These are phyloP conservation scores for Maudiozyma serrabonitensis DNA, from an alignment of 805 yeast species.

Conservation along the genomic window DNA sequence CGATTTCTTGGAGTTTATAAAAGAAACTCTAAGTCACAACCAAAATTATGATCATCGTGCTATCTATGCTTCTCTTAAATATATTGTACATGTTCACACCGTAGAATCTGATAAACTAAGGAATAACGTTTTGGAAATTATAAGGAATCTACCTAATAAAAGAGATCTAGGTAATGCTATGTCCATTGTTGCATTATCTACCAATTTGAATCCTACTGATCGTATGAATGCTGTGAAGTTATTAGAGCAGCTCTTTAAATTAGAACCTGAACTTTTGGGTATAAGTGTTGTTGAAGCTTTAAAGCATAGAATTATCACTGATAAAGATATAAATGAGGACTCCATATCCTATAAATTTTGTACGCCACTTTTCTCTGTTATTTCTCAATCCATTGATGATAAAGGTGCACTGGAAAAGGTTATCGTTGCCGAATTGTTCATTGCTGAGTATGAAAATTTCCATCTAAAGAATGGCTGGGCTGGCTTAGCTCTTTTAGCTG, in stretches of 20 bases:
- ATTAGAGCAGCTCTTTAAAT: constrained; percentile 27
- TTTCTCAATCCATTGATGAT: constrained; percentile 28
- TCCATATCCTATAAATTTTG: constrained; percentile 23
- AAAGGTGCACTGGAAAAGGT: constrained; percentile 23
- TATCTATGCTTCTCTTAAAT: constrained; percentile 18
- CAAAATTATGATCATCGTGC: constrained; percentile 35
- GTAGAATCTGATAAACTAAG: constrained; percentile 3
- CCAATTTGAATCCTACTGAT: constrained; percentile 26
- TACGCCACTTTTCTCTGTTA: constrained; percentile 31
- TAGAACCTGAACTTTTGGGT: constrained; percentile 35
- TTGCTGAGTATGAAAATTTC: constrained; percentile 36
- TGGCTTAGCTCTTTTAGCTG: constrained; percentile 51
- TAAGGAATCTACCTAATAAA: constrained; percentile 9
- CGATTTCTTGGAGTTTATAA: constrained; percentile 21
- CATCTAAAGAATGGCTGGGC: constrained; percentile 60
- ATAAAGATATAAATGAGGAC: constrained; percentile 13
- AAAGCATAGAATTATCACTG: constrained; percentile 20
- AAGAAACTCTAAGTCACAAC: constrained; percentile 28
- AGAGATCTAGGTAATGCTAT: constrained; percentile 37
- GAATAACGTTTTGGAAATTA: constrained; percentile 5
- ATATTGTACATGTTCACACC: constrained; percentile 12
- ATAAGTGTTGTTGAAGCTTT: constrained; percentile 37
- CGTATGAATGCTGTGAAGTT: constrained; percentile 30
- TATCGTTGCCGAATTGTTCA: constrained; percentile 33
- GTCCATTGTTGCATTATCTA: constrained; percentile 39